Evolutionary conservation across 2,329 filamentous ascomycete genomes (phyloP).

Genomic region (Epichloe elymi): DNA sequence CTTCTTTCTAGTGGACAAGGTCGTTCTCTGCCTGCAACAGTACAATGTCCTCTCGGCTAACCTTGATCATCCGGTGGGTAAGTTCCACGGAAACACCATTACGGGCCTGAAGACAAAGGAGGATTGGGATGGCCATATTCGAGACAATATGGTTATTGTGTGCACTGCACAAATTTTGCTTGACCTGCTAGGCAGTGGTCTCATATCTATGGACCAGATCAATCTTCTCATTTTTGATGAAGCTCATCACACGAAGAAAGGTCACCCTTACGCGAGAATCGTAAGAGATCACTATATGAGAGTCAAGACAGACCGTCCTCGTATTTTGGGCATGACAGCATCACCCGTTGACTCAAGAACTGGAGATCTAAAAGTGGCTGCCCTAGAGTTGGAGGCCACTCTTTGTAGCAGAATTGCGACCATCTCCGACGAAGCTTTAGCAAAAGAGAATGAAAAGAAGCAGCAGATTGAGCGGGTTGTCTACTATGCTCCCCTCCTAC

Average conservation of each 20-base stretch:
- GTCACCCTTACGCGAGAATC: constrained; percentile 79
- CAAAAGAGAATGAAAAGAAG: constrained; percentile 10
- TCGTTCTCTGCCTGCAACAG: constrained; percentile 84
- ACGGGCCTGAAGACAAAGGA: constrained; percentile 25
- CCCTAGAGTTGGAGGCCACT: constrained; percentile 59
- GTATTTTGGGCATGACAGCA: constrained; percentile 91
- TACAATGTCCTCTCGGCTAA: constrained; percentile 70
- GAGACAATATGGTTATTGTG: constrained; percentile 68
- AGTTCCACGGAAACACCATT: constrained; percentile 59
- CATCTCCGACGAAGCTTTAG: constrained; percentile 28
- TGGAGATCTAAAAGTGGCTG: constrained; percentile 53
- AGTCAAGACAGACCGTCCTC: constrained; percentile 43
- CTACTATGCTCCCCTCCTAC: constrained; percentile 30
- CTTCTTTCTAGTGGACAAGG: constrained; percentile 86
- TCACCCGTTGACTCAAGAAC: constrained; percentile 79
- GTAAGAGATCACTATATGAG: constrained; percentile 73
- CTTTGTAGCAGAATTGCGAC: constrained; percentile 79
- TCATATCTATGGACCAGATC: constrained; percentile 68
- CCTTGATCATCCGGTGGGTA: constrained; percentile 59
- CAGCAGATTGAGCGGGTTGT: constrained; percentile 37
- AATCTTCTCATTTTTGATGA: constrained; percentile 93
- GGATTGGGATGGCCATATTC: constrained; percentile 40
- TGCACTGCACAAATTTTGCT: constrained; percentile 84
- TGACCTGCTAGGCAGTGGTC: constrained; percentile 65
- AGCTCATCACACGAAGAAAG: constrained; percentile 90